Evolutionary conservation across 495 filamentous ascomycete species (phyloP).

Genomic region (Penicillium lividum): DNA sequence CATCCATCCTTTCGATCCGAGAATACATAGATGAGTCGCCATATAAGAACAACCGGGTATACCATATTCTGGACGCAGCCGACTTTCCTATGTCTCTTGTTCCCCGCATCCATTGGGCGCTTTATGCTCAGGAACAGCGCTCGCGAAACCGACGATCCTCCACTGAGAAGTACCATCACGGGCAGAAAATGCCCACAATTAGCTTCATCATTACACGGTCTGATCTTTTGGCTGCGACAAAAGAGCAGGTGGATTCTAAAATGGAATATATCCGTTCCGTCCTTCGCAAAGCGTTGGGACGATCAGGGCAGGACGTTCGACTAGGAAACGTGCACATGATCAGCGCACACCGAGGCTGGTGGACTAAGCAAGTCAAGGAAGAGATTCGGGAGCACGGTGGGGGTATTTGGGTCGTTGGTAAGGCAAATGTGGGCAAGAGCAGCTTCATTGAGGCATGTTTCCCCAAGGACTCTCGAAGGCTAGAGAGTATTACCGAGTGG

Average conservation of each 20-base stretch:
- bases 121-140: slow-evolving; percentile 66
- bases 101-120: slow-evolving; percentile 57
- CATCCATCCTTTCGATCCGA: slow-evolving; percentile 71
- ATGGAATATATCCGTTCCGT: slow-evolving; percentile 78
- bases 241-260: slow-evolving; percentile 75
- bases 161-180: slow-evolving; percentile 58
- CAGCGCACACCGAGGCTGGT: slow-evolving; percentile 81
- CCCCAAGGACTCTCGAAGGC: slow-evolving; percentile 70
- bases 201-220: slow-evolving; percentile 89
- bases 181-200: slow-evolving; percentile 62
- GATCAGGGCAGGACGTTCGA: slow-evolving; percentile 59
- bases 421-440: slow-evolving; percentile 96
- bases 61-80: slow-evolving; percentile 95
- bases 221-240: slow-evolving; percentile 78
- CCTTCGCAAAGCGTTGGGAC: slow-evolving; percentile 70
- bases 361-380: slow-evolving; percentile 83
- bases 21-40: slow-evolving; percentile 84
- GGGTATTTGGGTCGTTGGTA: slow-evolving; percentile 97
- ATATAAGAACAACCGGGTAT: slow-evolving; percentile 86
- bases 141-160: slow-evolving; percentile 74
- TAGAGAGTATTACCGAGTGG: slow-evolving; percentile 40
- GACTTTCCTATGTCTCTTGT: slow-evolving; percentile 94
- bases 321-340: slow-evolving; percentile 84
- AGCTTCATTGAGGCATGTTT: slow-evolving; percentile 82
- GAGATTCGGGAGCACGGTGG: slow-evolving; percentile 78